phyloP scores from a whole-genome alignment of 1,139 yeast genomes.

The Diutina sp. region DNA sequence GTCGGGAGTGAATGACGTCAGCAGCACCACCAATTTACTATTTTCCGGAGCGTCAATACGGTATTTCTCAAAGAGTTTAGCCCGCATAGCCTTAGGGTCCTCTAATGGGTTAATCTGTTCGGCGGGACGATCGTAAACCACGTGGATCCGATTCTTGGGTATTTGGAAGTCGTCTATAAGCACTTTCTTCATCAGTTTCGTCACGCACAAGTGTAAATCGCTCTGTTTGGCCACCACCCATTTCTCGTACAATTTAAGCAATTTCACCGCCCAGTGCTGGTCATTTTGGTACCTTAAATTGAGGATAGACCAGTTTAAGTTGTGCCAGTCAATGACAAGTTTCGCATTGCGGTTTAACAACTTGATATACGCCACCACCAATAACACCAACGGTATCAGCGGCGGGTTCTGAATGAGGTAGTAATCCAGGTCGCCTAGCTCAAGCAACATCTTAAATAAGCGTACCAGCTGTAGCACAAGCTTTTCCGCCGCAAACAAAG shows the following conservation, averaged over 20 bases:
- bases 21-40: slow-evolving; percentile 61
- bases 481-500: slow-evolving; percentile 47
- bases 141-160: slow-evolving; percentile 18
- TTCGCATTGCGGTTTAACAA: slow-evolving; percentile 44
- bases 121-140: slow-evolving; percentile 69
- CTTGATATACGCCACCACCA: slow-evolving; percentile 43
- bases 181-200: slow-evolving; percentile 56
- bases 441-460: slow-evolving; percentile 33
- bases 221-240: slow-evolving; percentile 44
- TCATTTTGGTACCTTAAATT: slow-evolving; percentile 45
- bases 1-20: slow-evolving; percentile 94
- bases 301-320: slow-evolving; percentile 76
- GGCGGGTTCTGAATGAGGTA: slow-evolving; percentile 93
- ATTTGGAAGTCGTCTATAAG: slow-evolving; percentile 44
- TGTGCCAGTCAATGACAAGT: slow-evolving; percentile 91
- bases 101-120: slow-evolving; percentile 44
- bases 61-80: slow-evolving; percentile 18
- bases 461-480: slow-evolving; percentile 41
- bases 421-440: slow-evolving; percentile 50
- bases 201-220: slow-evolving; percentile 69
- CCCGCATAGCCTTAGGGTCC: slow-evolving; percentile 7
- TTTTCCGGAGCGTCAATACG: slow-evolving; percentile 14
- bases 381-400: slow-evolving; percentile 64
- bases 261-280: slow-evolving; percentile 48
- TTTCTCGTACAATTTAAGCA: slow-evolving; percentile 46